Conservation (phyloP, 345 rosid genomes). For the Noccaea bulbosa region DNA sequence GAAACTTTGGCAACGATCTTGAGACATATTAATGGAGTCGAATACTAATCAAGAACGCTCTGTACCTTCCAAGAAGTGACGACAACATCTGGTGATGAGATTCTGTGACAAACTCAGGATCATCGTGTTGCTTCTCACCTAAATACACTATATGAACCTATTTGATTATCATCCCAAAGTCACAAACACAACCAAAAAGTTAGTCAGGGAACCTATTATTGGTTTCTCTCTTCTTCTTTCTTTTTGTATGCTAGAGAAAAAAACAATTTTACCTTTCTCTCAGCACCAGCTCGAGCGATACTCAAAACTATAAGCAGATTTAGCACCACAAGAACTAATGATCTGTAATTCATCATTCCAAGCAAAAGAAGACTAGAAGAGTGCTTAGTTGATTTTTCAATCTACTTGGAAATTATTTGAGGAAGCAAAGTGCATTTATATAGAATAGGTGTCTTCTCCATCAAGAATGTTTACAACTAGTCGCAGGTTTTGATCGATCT, state of each 20-base stretch:
- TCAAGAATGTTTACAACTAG: neutral
- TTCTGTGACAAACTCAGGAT: slow-evolving; percentile 35
- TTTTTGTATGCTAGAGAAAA: neutral
- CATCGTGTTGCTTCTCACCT: slow-evolving; percentile 45
- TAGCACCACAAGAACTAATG: slow-evolving; percentile 19
- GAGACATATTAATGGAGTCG: neutral
- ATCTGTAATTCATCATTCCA: slow-evolving; percentile 7
- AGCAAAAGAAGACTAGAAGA: neutral
- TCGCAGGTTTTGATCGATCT: neutral
- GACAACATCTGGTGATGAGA: slow-evolving; percentile 43
- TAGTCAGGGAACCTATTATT: neutral
- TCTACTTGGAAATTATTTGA: neutral
- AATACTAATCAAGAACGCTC: neutral
- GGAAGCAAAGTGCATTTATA: neutral
- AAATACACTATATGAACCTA: slow-evolving; percentile 48
- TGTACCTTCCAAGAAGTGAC: slow-evolving; percentile 37
- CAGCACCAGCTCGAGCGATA: slow-evolving; percentile 11
- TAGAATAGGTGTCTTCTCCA: slow-evolving; percentile 1
- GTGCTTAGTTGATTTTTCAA: neutral
- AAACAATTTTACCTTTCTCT: slow-evolving; percentile 30
- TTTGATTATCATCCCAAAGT: neutral
- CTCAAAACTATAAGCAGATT: slow-evolving; percentile 10
- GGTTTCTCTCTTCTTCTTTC: neutral
- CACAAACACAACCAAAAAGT: slow-evolving; percentile 12
- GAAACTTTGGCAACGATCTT: slow-evolving; percentile 1